Percentiles rank a stretch among this genome's conserved stretches.
These are phyloP conservation scores for Rhizopus sp. DNA, from an alignment of 371 early-diverging fungal genomes.

Conservation along the genomic window DNA sequence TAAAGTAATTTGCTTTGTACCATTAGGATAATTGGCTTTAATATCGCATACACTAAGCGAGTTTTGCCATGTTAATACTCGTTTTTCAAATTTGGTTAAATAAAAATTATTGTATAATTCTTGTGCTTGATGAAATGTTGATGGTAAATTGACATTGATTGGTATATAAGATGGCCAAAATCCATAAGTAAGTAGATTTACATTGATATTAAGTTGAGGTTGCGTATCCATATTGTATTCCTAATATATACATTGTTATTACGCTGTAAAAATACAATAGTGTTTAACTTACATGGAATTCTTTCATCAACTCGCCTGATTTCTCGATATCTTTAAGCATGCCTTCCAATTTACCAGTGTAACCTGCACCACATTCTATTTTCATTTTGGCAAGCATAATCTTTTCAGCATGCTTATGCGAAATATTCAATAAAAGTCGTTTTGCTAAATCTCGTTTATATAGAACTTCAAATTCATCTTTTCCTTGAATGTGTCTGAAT, in stretches of 20 bases:
- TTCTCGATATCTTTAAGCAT: constrained; percentile 92
- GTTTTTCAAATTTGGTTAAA: constrained; percentile 69
- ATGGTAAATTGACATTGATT: constrained; percentile 66
- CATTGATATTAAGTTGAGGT: constrained; percentile 63
- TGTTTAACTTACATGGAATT: constrained; percentile 60
- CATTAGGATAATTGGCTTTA: constrained; percentile 68
- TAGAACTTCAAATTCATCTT: constrained; percentile 93
- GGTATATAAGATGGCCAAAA: constrained; percentile 94
- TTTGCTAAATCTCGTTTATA: constrained; percentile 92
- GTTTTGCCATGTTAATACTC: constrained; percentile 86
- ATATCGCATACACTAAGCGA: constrained; percentile 78
- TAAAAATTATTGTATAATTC: constrained; percentile 79
- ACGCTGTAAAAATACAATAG: too few species aligned
- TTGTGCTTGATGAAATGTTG: constrained; percentile 53
- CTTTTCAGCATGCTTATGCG: constrained; percentile 82
- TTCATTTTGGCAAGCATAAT: constrained; percentile 84
- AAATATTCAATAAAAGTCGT: constrained; percentile 73
- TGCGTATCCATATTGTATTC: too few species aligned
- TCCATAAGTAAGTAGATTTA: constrained; percentile 85
- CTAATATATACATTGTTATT: too few species aligned
- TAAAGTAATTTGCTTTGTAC: constrained; percentile 71
- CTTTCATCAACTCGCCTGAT: constrained; percentile 69
- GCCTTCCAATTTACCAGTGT: constrained; percentile 89
- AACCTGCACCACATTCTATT: constrained; percentile 85
- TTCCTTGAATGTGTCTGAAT: constrained; percentile 51